These are phyloP conservation scores for Collybia nuda DNA, from an alignment of 768 basidiomycete species.

Conservation along the genomic window DNA sequence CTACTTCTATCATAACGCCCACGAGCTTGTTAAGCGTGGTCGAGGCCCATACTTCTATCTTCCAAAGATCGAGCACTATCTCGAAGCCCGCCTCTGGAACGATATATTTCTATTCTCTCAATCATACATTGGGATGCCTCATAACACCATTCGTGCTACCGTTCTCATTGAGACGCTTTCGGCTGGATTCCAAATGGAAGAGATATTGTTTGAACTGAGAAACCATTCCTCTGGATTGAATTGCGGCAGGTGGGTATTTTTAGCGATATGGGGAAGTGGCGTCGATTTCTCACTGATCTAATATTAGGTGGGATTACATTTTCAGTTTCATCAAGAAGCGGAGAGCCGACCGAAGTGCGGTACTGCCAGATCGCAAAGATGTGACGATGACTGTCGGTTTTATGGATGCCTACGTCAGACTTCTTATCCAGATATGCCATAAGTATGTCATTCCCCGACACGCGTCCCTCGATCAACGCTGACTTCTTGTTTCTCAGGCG, in stretches of 20 bases:
- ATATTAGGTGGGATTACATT: slow-evolving; percentile 85
- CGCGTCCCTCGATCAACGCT: slow-evolving; percentile 5
- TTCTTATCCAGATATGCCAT: slow-evolving; percentile 98
- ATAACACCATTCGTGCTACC: slow-evolving; percentile 88
- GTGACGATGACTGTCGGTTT: slow-evolving; percentile 98
- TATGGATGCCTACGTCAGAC: slow-evolving; percentile 95
- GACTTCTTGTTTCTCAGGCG: slow-evolving; percentile 48
- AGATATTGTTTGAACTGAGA: slow-evolving; percentile 94
- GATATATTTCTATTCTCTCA: slow-evolving; percentile 95
- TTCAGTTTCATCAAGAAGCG: slow-evolving; percentile 99
- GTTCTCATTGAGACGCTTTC: slow-evolving; percentile 97
- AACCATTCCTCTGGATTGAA: slow-evolving; percentile 96
- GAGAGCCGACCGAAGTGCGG: slow-evolving; percentile 81
- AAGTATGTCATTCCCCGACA: slow-evolving; percentile 48
- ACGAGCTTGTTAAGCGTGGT: slow-evolving; percentile 85
- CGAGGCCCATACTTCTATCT: slow-evolving; percentile 96
- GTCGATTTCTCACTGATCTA: slow-evolving; percentile 8
- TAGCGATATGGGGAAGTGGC: slow-evolving; percentile 9
- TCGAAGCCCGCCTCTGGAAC: slow-evolving; percentile 96
- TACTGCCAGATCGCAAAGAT: slow-evolving; percentile 94
- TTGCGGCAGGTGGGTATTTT: slow-evolving; percentile 74
- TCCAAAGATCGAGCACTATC: slow-evolving; percentile 99
- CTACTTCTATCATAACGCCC: slow-evolving; percentile 96
- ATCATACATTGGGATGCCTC: slow-evolving; percentile 81
- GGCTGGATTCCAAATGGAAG: slow-evolving; percentile 99